Base-by-base conservation (phyloP, 1,284 basidiomycete species). In the Rhodotorula sp. region DNA sequence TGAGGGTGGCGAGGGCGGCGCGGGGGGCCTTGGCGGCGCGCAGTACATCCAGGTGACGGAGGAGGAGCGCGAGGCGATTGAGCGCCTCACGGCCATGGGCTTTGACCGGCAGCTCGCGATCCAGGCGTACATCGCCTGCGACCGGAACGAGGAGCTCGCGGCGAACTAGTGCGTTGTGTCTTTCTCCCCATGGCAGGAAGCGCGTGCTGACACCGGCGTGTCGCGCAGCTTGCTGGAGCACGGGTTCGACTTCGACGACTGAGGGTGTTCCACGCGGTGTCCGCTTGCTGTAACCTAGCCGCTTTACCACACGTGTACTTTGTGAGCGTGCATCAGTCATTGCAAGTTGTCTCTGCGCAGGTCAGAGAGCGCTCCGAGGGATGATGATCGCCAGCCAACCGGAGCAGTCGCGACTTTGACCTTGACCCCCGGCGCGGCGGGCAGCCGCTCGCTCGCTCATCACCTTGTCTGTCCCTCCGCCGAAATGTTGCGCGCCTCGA, bases 91-190 rank as follows among this genome's bases (percentile, higher is more conserved):
- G 82, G 89, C 85, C 3, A 87, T 97, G 66, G 94, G 94, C 1
- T 97, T 97, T 82, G 82, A 90, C 34, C 86, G 92, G 58, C 86
- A 93, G 64, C 83, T 84, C 0, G 77, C 69, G n/a, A 71, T 79
- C 44, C 64, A 67, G 94, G 94, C 94, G 1, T 97, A 91, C 83
- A 87, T 94, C 83, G 89, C 89, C 10, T 97, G 94, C 82, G 94
- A 94, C 82, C 94, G 92, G 86, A 93, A 97, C 80, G 94, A 97
- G 83, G 93, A 96, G 81, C 83, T 95, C 55, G 93, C 94, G 3
- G 94, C 94, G 32, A 96, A 95, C 80, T 95, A 89, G 69, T 76
- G 48, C 41, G 69, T 65, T 25, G 22, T n/a, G 25, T 15, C 17
- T 25, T 21, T n/a, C n/a, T n/a, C 60, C 21, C 27, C 19, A 29